These are phyloP conservation scores for Eragrostis tef DNA, from an alignment of 202 grass and related monocot species.

Conservation along the genomic window DNA sequence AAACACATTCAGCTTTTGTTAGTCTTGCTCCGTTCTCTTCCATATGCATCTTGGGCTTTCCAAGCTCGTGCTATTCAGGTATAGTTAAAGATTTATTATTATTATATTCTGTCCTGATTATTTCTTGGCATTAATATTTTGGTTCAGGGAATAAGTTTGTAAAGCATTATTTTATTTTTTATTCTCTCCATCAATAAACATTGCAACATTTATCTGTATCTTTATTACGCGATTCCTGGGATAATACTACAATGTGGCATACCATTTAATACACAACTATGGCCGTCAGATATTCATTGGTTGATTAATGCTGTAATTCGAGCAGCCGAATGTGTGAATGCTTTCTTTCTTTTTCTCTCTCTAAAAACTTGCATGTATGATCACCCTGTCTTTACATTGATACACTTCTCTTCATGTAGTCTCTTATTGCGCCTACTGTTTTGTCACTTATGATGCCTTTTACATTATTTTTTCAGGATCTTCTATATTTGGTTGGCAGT, in stretches of 20 bases:
- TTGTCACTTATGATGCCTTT: slow-evolving; percentile 37
- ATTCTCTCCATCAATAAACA: slow-evolving; percentile 30
- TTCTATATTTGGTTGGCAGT: slow-evolving; percentile 98
- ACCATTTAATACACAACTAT: slow-evolving; percentile 15
- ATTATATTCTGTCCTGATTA: slow-evolving; percentile 8
- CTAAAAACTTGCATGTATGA: slow-evolving; percentile 20
- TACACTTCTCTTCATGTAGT: neutral
- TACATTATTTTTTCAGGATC: slow-evolving; percentile 76
- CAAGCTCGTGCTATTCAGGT: slow-evolving; percentile 82
- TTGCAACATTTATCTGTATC: neutral
- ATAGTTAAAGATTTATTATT: slow-evolving; percentile 17
- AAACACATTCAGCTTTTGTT: slow-evolving; percentile 88
- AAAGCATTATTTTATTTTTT: slow-evolving; percentile 21
- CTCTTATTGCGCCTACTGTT: neutral
- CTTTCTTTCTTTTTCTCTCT: slow-evolving; percentile 5
- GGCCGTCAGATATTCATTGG: neutral
- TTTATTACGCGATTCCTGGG: neutral
- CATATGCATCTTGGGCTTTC: slow-evolving; percentile 90
- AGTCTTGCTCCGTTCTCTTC: slow-evolving; percentile 80
- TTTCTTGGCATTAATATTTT: slow-evolving; percentile 31
- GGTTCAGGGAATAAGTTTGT: slow-evolving; percentile 27
- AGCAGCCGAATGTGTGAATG: slow-evolving; percentile 14
- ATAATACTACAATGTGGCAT: neutral
- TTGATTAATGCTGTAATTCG: slow-evolving; percentile 21
- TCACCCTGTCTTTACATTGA: slow-evolving; percentile 8